Percentiles rank a stretch among this genome's conserved stretches.
These are phyloP conservation scores for Clarireedia sp. DNA, from an alignment of 2,329 filamentous ascomycete genomes.

Conservation along the genomic window DNA sequence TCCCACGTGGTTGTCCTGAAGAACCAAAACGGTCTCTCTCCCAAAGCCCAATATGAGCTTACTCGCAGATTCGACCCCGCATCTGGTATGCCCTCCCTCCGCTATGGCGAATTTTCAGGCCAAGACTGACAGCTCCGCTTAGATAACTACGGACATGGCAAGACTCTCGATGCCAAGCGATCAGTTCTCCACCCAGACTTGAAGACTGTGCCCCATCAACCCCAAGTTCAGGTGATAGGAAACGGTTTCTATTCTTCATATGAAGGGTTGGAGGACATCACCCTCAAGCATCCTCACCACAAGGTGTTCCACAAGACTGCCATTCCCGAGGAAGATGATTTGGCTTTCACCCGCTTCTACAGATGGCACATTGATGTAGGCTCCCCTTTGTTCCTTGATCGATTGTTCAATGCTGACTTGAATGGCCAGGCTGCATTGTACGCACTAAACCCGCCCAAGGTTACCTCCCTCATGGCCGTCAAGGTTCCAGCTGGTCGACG, in stretches of 20 bases:
- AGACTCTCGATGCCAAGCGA: conserved; percentile 57
- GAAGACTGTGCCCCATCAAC: conserved; percentile 72
- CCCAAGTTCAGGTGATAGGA: conserved; percentile 73
- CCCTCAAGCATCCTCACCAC: conserved; percentile 68
- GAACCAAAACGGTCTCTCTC: conserved; percentile 53
- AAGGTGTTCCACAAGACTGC: conserved; percentile 62
- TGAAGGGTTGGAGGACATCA: conserved; percentile 61
- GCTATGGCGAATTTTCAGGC: too few relatives aligned
- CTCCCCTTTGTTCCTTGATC: background rate
- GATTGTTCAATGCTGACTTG: background rate
- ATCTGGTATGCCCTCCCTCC: conserved; percentile 28
- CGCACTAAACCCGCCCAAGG: conserved; percentile 64
- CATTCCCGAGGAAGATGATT: conserved; percentile 55
- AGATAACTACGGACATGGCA: conserved; percentile 65
- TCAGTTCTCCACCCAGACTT: conserved; percentile 67
- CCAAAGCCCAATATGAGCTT: conserved; percentile 65
- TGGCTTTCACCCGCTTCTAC: conserved; percentile 55
- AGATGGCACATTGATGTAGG: conserved; percentile 70
- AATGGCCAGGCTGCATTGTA: conserved; percentile 50
- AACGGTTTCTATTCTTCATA: conserved; percentile 64
- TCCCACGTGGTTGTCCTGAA: conserved; percentile 67
- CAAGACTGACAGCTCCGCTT: background rate
- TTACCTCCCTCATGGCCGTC: conserved; percentile 68
- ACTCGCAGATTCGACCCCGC: conserved; percentile 66
- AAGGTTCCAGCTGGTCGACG: conserved; percentile 57